Evolutionary conservation across 345 rosid species (phyloP).

Genomic region (Raphanus sativus): DNA sequence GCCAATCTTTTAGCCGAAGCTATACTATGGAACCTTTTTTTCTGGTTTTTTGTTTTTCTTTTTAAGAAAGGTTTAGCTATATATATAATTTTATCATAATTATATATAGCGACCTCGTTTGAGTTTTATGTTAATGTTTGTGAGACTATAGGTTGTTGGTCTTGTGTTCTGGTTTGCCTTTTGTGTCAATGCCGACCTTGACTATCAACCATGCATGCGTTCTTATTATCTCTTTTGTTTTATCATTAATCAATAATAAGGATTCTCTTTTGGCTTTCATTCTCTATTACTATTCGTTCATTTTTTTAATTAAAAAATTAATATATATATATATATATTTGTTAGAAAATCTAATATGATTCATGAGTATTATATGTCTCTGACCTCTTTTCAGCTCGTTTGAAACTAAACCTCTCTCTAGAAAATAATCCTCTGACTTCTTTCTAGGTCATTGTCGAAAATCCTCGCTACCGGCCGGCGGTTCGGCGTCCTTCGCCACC

Average conservation of each 20-base stretch:
- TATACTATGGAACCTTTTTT: not conserved
- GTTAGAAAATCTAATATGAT: not conserved
- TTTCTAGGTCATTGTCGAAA: no score
- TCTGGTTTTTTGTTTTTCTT: not conserved
- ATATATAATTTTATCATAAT: conserved; percentile 3
- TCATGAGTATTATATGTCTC: not conserved
- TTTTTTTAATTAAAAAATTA: not conserved
- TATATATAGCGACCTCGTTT: conserved; percentile 11
- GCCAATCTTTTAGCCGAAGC: not conserved
- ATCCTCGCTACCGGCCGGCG: no score
- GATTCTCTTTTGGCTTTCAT: not conserved
- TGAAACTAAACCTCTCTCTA: no score
- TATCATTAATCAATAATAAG: not conserved
- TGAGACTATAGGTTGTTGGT: conserved; percentile 3
- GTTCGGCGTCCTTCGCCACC: no score
- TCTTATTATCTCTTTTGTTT: not conserved
- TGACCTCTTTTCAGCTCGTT: no score
- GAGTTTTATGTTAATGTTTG: conserved; percentile 6
- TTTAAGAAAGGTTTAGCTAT: not conserved
- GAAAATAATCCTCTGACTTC: no score
- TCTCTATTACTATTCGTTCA: not conserved
- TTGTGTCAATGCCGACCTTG: conserved; percentile 20
- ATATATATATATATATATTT: not conserved
- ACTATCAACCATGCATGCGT: not conserved
- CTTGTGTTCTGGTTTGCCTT: conserved; percentile 14